These are phyloP conservation scores for Laetiporus sulphureus DNA, from an alignment of 1,284 basidiomycete genomes.

Conservation along the genomic window DNA sequence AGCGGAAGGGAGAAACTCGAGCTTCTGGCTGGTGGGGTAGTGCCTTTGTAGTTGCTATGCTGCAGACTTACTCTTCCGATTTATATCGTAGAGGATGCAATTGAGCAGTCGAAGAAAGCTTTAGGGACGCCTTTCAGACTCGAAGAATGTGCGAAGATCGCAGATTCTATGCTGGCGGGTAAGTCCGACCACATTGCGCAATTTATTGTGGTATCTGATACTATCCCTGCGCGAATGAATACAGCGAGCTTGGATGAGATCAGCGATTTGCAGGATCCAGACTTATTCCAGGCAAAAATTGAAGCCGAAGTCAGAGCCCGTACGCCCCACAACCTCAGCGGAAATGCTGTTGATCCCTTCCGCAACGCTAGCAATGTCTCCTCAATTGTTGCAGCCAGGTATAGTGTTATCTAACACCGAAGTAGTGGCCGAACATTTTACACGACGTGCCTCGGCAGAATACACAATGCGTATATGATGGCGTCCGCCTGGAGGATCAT, in stretches of 20 bases:
- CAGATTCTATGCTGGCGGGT: slow-evolving; percentile 67
- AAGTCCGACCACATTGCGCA: slow-evolving; percentile 16
- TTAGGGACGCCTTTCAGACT: slow-evolving; percentile 57
- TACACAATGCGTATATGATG: slow-evolving; percentile 73
- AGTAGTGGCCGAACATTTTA: no score
- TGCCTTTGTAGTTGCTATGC: not conserved
- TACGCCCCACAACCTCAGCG: slow-evolving; percentile 29
- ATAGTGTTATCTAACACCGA: not conserved
- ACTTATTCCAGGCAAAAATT: slow-evolving; percentile 50
- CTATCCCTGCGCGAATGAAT: no score
- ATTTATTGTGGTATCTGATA: no score
- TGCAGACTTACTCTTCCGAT: not conserved
- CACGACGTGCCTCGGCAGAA: no score
- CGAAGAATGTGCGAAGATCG: slow-evolving; percentile 55
- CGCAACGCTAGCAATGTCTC: slow-evolving; percentile 45
- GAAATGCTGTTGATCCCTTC: slow-evolving; percentile 25
- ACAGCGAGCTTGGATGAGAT: slow-evolving; percentile 64
- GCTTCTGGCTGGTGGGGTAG: slow-evolving; percentile 55
- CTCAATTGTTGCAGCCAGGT: slow-evolving; percentile 54
- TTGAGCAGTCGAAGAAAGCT: slow-evolving; percentile 47
- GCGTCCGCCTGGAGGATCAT: slow-evolving; percentile 71
- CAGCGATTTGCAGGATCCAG: slow-evolving; percentile 51
- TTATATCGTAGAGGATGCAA: slow-evolving; percentile 66
- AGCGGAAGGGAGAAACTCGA: slow-evolving; percentile 73
- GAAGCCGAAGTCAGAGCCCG: slow-evolving; percentile 47